A percentile compares a stretch with the other conserved stretches of the same genome.
phyloP scores from a whole-genome alignment of 495 filamentous ascomycete genomes.

The Chaetomium tenue region DNA sequence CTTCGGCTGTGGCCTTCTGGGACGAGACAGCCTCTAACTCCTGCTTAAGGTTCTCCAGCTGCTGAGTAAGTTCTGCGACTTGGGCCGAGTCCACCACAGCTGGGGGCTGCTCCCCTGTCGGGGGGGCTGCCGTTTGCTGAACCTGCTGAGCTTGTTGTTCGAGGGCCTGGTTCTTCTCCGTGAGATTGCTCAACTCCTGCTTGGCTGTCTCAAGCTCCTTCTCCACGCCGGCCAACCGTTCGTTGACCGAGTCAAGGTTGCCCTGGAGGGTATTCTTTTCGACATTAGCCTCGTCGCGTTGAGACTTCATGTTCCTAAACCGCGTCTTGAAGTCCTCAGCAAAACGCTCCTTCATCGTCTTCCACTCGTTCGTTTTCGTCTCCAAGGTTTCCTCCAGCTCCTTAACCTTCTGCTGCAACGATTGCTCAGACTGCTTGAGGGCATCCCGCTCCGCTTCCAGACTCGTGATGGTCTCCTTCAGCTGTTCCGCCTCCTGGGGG shows the following conservation, averaged over 20 bases:
- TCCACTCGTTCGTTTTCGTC: constrained; percentile 48
- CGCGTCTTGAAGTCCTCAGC: constrained; percentile 49
- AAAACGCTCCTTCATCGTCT: constrained; percentile 40
- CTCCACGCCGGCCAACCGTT: constrained; percentile 36
- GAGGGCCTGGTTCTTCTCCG: constrained; percentile 39
- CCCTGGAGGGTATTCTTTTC: constrained; percentile 42
- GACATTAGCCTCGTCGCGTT: constrained; percentile 42
- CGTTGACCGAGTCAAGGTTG: constrained; percentile 35
- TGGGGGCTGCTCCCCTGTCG: constrained; percentile 17
- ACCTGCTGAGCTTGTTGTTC: constrained; percentile 26
- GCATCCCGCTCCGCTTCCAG: constrained; percentile 72
- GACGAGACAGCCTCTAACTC: constrained; percentile 45
- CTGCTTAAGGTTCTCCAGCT: constrained; percentile 49
- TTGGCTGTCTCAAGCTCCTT: constrained; percentile 41
- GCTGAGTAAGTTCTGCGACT: constrained; percentile 64
- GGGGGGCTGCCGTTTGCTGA: constrained; percentile 11
- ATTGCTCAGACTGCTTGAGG: constrained; percentile 55
- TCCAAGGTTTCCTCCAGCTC: constrained; percentile 44
- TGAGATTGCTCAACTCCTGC: constrained; percentile 37
- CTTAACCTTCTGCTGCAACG: constrained; percentile 57
- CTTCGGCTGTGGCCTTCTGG: constrained; percentile 41
- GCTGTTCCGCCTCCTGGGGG: constrained; percentile 80
- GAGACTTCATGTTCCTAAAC: constrained; percentile 41
- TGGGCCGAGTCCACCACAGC: constrained; percentile 23
- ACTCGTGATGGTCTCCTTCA: constrained; percentile 63